These are phyloP conservation scores for Pestalotiopsis sp. DNA, from an alignment of 2,329 filamentous ascomycete genomes.

Conservation along the genomic window DNA sequence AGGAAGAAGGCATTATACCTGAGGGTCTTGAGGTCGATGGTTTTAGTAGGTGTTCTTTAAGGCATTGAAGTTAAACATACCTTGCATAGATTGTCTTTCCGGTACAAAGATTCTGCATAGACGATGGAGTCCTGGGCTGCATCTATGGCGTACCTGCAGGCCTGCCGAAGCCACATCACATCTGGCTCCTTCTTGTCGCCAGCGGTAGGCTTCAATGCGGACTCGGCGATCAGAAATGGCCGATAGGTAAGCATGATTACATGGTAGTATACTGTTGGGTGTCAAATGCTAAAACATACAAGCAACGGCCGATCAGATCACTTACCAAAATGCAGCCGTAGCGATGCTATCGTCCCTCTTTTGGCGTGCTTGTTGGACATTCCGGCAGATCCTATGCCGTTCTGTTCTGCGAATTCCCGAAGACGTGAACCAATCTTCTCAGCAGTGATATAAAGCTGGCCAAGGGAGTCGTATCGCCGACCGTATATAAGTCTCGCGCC, in stretches of 20 bases:
- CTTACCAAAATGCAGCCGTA: conserved; percentile 21
- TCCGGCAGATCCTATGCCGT: conserved; percentile 20
- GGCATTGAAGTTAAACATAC: not conserved
- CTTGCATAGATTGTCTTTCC: conserved; percentile 17
- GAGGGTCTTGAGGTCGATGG: not conserved
- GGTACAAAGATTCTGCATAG: conserved; percentile 18
- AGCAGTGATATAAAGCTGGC: conserved; percentile 26
- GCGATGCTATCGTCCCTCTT: conserved; percentile 13
- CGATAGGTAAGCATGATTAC: conserved; percentile 25
- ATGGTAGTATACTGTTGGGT: conserved; percentile 21
- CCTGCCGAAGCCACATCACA: conserved; percentile 31
- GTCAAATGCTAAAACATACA: not conserved
- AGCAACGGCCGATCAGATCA: not conserved
- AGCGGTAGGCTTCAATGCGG: conserved; percentile 18
- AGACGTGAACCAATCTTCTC: conserved; percentile 24
- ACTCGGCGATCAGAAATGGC: conserved; percentile 28
- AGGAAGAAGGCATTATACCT: conserved; percentile 31
- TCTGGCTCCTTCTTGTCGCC: conserved; percentile 11
- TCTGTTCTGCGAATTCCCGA: conserved; percentile 22
- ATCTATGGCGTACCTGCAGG: conserved; percentile 30
- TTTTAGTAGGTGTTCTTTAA: not conserved
- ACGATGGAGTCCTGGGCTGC: conserved; percentile 31
- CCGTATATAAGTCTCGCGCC: conserved; percentile 24
- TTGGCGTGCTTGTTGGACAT: conserved; percentile 1
- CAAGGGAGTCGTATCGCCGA: conserved; percentile 27